Conservation (phyloP, 345 rosid species). For the Citrus maxima region DNA sequence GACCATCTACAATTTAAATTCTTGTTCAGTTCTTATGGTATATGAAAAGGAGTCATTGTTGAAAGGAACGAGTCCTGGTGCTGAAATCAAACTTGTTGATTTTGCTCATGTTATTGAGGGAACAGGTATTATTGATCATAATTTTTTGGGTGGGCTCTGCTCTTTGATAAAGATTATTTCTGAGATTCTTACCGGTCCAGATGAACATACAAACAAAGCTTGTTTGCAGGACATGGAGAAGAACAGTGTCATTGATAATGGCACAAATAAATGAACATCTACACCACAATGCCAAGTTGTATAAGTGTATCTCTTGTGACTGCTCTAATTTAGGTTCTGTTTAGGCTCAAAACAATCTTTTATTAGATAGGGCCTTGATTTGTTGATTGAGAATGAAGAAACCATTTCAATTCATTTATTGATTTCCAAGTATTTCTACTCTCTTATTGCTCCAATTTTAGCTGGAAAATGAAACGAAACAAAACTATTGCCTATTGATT, state of each 20-base stretch:
- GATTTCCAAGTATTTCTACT: not conserved
- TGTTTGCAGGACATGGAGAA: constrained; percentile 21
- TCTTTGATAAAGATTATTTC: constrained; percentile 80
- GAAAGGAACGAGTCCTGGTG: constrained; percentile 32
- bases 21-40: constrained; percentile 78
- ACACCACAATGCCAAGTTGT: not conserved
- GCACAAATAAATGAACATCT: constrained; percentile 4
- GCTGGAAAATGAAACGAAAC: not conserved
- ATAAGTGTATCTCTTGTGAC: not conserved
- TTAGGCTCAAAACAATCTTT: not conserved
- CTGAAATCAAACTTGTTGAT: constrained; percentile 76
- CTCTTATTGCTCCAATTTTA: not conserved
- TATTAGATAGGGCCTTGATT: not conserved
- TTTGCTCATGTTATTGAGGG: constrained; percentile 92
- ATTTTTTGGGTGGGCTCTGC: constrained; percentile 93
- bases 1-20: constrained; percentile 74
- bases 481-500: not conserved
- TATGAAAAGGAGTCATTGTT: constrained; percentile 53
- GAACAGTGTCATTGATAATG: constrained; percentile 13
- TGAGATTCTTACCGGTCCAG: constrained; percentile 46
- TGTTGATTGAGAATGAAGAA: not conserved
- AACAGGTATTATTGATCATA: constrained; percentile 84
- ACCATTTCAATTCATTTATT: not conserved
- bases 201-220: constrained; percentile 31
- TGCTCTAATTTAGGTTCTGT: not conserved